These are phyloP conservation scores for Raddia guianensis DNA, from an alignment of 176 grass and related monocot species.

Conservation along the genomic window DNA sequence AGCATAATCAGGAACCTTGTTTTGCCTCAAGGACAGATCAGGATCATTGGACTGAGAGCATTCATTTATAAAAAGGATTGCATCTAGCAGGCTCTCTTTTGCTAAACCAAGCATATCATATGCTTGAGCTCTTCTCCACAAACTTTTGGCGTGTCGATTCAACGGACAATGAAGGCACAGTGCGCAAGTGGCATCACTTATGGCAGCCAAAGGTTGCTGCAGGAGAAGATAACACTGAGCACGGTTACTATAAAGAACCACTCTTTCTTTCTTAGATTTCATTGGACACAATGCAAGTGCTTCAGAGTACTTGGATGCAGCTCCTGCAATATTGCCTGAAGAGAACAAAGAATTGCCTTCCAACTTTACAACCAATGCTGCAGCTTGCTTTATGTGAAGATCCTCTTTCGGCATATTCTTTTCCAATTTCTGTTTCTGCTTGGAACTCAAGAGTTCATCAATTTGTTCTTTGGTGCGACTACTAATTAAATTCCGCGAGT, in stretches of 20 bases:
- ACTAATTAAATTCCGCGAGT: constrained; percentile 51
- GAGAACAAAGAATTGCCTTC: constrained; percentile 99
- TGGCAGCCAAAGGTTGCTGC: constrained; percentile 87
- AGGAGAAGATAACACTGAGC: constrained; percentile 96
- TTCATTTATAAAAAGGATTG: constrained; percentile 97
- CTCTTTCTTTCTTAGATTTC: constrained; percentile 99
- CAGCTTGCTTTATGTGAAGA: constrained; percentile 97
- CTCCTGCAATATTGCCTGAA: constrained; percentile 88
- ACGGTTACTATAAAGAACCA: constrained; percentile 94
- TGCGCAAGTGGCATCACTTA: constrained; percentile 87
- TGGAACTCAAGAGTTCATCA: constrained; percentile 79
- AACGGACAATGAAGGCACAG: constrained; percentile 89
- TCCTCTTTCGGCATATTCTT: constrained; percentile 98
- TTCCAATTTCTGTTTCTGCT: constrained; percentile 80
- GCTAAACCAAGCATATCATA: constrained; percentile 98
- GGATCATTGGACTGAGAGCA: constrained; percentile 87
- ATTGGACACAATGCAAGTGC: constrained; percentile 89
- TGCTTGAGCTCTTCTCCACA: constrained; percentile 99
- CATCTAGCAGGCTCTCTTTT: constrained; percentile 97
- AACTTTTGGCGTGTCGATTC: constrained; percentile 90
- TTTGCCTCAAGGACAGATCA: constrained; percentile 86
- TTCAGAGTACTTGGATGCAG: constrained; percentile 93
- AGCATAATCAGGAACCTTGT: constrained; percentile 99
- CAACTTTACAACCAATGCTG: constrained; percentile 94
- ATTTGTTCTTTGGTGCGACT: constrained; percentile 74